Conservation (phyloP, 2,329 filamentous ascomycete genomes). For the Westerdykella aurantiaca region DNA sequence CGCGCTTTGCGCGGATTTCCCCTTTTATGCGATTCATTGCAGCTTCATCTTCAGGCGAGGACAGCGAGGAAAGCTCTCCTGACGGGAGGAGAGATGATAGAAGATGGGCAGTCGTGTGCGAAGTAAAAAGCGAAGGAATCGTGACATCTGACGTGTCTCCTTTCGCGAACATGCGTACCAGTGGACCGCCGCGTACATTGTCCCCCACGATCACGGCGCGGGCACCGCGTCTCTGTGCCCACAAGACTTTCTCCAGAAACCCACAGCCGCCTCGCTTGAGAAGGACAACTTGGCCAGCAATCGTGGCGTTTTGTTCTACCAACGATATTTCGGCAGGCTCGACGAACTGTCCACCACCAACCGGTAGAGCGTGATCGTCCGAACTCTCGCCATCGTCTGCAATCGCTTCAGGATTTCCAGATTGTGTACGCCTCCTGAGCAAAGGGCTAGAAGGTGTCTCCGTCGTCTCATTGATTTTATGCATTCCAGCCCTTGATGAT, state of each 20-base stretch:
- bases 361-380: slow-evolving; percentile 73
- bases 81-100: slow-evolving; percentile 79
- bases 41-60: slow-evolving; percentile 53
- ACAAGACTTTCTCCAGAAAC: slow-evolving; percentile 94
- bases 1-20: slow-evolving; percentile 31
- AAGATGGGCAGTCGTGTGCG: slow-evolving; percentile 87
- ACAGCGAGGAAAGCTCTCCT: slow-evolving; percentile 55
- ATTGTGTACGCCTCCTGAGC: background rate
- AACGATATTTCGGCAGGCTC: slow-evolving; percentile 84
- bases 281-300: slow-evolving; percentile 85
- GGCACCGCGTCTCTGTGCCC: slow-evolving; percentile 86
- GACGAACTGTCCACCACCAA: slow-evolving; percentile 34
- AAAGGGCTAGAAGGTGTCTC: background rate
- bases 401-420: background rate
- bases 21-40: slow-evolving; percentile 10
- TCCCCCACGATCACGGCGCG: slow-evolving; percentile 91
- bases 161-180: slow-evolving; percentile 97
- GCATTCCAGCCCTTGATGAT: slow-evolving; percentile 6
- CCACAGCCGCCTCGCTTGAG: slow-evolving; percentile 91
- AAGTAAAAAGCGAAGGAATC: slow-evolving; percentile 92
- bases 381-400: slow-evolving; percentile 63
- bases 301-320: slow-evolving; percentile 85
- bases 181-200: slow-evolving; percentile 76
- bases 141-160: slow-evolving; percentile 89
- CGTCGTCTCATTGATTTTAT: slow-evolving; percentile 2